A percentile compares a stretch with the other conserved stretches of the same genome.
These are phyloP conservation scores for Paramecium sonneborni DNA, from an alignment of 73 alveolate species.

Conservation along the genomic window DNA sequence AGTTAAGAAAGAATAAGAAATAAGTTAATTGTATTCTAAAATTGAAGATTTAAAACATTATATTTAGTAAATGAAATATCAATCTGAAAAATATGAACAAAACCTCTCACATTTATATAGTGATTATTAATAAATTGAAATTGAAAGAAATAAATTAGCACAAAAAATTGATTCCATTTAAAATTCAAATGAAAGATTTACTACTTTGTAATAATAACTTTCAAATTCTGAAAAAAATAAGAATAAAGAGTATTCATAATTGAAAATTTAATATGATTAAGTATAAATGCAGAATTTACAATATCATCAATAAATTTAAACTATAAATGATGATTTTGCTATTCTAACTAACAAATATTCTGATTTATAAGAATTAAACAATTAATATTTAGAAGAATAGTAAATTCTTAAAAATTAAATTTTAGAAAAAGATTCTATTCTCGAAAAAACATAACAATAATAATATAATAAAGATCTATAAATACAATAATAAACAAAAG, in stretches of 20 bases:
- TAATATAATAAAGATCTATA: not conserved
- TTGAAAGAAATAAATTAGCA: not conserved
- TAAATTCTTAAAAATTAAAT: not conserved
- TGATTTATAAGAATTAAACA: slow-evolving; percentile 28
- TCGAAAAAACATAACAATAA: not conserved
- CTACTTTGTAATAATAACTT: not conserved
- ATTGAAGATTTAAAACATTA: not conserved
- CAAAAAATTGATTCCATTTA: not conserved
- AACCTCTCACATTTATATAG: not conserved
- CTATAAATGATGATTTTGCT: not conserved
- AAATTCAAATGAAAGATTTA: not conserved
- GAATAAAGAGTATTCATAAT: not conserved
- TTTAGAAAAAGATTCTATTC: not conserved
- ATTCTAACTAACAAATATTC: not conserved
- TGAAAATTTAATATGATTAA: not conserved
- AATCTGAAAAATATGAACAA: not conserved
- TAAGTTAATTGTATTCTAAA: not conserved
- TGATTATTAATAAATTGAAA: not conserved
- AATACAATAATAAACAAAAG: not conserved
- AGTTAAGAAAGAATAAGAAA: slow-evolving; percentile 3
- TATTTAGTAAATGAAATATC: not conserved
- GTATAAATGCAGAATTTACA: not conserved
- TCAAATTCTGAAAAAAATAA: not conserved
- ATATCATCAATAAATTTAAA: slow-evolving; percentile 1
- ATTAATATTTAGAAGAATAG: not conserved